phyloP scores from a whole-genome alignment of 768 basidiomycete species.

The Cystofilobasidium capitatum region DNA sequence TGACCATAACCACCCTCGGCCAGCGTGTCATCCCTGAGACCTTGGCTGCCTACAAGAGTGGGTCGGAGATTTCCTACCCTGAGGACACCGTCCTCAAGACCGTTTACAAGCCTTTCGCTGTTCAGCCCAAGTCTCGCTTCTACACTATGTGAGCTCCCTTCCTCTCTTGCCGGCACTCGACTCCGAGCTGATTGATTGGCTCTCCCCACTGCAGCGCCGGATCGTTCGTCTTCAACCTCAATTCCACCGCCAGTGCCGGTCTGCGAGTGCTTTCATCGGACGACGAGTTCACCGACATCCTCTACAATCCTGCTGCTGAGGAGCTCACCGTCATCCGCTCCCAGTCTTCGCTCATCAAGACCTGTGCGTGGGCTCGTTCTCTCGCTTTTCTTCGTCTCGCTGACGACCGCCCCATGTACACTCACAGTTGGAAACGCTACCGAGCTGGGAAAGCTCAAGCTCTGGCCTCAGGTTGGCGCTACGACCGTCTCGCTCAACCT shows the following conservation, averaged over 20 bases:
- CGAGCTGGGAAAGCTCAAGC: conserved; percentile 30
- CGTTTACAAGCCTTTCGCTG: conserved; percentile 23
- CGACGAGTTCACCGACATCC: conserved; percentile 32
- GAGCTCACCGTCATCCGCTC: conserved; percentile 26
- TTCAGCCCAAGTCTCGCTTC: conserved; percentile 28
- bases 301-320: conserved; percentile 26
- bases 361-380: conserved; percentile 20
- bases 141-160: conserved; percentile 24
- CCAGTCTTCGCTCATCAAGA: conserved; percentile 25
- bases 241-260: conserved; percentile 24
- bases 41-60: conserved; percentile 25
- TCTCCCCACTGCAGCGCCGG: conserved; percentile 4
- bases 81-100: not conserved
- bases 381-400: not conserved
- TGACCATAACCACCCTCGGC: conserved; percentile 29
- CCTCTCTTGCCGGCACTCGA: not conserved
- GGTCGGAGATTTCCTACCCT: conserved; percentile 2
- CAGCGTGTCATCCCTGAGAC: conserved; percentile 31
- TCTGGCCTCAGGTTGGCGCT: conserved; percentile 25
- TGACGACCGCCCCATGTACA: not conserved
- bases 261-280: conserved; percentile 30
- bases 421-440: conserved; percentile 24
- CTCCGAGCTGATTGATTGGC: not conserved
- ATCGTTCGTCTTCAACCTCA: conserved; percentile 24
- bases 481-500: conserved; percentile 27